These are phyloP conservation scores for Daedaleopsis sinensis DNA, from an alignment of 768 basidiomycete genomes.

Conservation along the genomic window DNA sequence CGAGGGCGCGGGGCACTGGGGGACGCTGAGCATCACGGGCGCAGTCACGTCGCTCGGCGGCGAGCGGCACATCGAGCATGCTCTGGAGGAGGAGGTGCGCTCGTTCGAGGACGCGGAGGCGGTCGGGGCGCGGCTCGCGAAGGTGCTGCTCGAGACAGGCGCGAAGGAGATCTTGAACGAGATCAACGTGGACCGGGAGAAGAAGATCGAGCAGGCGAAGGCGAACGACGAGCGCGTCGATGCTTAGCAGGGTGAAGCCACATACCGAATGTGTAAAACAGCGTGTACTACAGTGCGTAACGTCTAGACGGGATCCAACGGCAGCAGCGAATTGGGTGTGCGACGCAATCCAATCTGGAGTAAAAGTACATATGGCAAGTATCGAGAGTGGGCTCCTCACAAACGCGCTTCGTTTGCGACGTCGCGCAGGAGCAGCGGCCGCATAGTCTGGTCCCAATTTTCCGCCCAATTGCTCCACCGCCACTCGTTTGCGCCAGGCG, in stretches of 20 bases:
- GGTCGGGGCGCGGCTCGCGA: conserved; percentile 70
- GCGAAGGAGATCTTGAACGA: conserved; percentile 82
- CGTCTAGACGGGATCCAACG: no score
- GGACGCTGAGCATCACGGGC: conserved; percentile 64
- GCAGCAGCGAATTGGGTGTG: no score
- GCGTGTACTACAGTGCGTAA: no score
- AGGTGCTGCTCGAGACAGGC: conserved; percentile 64
- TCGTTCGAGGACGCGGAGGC: conserved; percentile 63
- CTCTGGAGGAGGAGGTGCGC: conserved; percentile 53
- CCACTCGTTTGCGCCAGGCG: conserved; percentile 33
- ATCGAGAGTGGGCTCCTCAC: no score
- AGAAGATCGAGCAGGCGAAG: conserved; percentile 26
- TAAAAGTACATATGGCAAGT: no score
- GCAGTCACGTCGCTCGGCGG: conserved; percentile 89
- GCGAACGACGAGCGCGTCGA: conserved; percentile 14
- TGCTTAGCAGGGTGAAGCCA: neutral
- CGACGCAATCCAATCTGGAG: no score
- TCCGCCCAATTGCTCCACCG: conserved; percentile 82
- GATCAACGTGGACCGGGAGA: conserved; percentile 68
- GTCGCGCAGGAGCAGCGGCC: conserved; percentile 53
- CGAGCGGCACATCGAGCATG: conserved; percentile 66
- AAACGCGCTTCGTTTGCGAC: conserved; percentile 16
- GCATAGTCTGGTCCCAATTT: conserved; percentile 76
- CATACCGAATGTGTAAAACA: no score
- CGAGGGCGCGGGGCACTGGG: conserved; percentile 32